These are phyloP conservation scores for Huntiella abstrusa DNA, from an alignment of 2,329 filamentous ascomycete genomes.

Conservation along the genomic window DNA sequence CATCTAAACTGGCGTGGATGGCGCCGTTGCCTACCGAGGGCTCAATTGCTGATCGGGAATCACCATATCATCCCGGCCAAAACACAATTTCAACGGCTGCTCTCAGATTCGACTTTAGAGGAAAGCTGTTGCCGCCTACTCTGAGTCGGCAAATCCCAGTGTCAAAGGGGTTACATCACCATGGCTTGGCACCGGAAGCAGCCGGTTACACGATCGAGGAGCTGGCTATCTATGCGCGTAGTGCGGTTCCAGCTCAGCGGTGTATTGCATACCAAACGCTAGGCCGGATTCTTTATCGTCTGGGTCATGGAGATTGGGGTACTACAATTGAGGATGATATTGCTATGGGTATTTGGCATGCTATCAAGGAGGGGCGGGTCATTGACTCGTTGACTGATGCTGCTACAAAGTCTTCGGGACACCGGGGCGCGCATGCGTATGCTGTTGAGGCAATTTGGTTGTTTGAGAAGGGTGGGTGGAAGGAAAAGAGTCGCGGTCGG, in stretches of 20 bases:
- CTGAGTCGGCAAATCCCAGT: slow-evolving; percentile 56
- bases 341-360: slow-evolving; percentile 66
- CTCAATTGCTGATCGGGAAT: slow-evolving; percentile 46
- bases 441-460: slow-evolving; percentile 82
- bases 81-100: slow-evolving; percentile 52
- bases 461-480: slow-evolving; percentile 55
- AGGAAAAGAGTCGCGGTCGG: slow-evolving; percentile 38
- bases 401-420: slow-evolving; percentile 47
- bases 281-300: slow-evolving; percentile 63
- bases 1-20: slow-evolving; percentile 80
- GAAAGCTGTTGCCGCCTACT: slow-evolving; percentile 59
- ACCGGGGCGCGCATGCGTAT: slow-evolving; percentile 66
- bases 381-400: slow-evolving; percentile 62
- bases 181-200: slow-evolving; percentile 77
- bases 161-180: slow-evolving; percentile 74
- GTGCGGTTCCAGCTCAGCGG: slow-evolving; percentile 65
- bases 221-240: slow-evolving; percentile 61
- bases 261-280: slow-evolving; percentile 86
- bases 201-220: slow-evolving; percentile 89
- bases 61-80: slow-evolving; percentile 66
- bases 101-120: slow-evolving; percentile 77
- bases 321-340: slow-evolving; percentile 37
- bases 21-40: slow-evolving; percentile 47
- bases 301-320: slow-evolving; percentile 56
- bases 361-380: slow-evolving; percentile 57